Evolutionary conservation across 345 rosid genomes (phyloP).

Genomic region (Lepidium didymum): DNA sequence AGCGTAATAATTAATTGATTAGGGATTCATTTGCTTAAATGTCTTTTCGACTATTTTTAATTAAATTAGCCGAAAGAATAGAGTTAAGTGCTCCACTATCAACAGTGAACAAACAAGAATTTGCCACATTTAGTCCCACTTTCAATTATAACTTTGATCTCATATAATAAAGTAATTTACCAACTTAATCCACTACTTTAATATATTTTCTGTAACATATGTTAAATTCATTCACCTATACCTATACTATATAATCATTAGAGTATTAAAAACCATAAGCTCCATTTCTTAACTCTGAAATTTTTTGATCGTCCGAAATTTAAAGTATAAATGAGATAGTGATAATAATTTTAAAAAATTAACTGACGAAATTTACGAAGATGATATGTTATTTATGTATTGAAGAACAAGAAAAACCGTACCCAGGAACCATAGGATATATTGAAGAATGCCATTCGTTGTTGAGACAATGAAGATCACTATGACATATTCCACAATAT

Average conservation of each 20-base stretch:
- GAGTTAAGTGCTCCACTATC: constrained; percentile 28
- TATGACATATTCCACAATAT: constrained; percentile 71
- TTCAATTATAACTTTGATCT: not conserved
- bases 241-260: not conserved
- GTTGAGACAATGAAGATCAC: constrained; percentile 42
- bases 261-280: not conserved
- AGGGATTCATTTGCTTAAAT: not conserved
- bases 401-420: not conserved
- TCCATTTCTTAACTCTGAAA: not conserved
- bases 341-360: not conserved
- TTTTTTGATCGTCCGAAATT: not conserved
- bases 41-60: not conserved
- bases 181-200: constrained; percentile 4
- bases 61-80: constrained; percentile 12
- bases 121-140: constrained; percentile 29
- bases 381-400: not conserved
- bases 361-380: not conserved
- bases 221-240: not conserved
- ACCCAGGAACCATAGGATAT: constrained; percentile 77
- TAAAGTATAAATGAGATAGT: not conserved
- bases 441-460: constrained; percentile 46
- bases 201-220: not conserved
- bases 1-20: constrained; percentile 1
- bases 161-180: constrained; percentile 4
- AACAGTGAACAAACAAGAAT: constrained; percentile 12